Percentiles rank a stretch among this genome's conserved stretches.
Evolutionary conservation across 768 basidiomycete genomes (phyloP).

Genomic region (Jaapia argillacea): DNA sequence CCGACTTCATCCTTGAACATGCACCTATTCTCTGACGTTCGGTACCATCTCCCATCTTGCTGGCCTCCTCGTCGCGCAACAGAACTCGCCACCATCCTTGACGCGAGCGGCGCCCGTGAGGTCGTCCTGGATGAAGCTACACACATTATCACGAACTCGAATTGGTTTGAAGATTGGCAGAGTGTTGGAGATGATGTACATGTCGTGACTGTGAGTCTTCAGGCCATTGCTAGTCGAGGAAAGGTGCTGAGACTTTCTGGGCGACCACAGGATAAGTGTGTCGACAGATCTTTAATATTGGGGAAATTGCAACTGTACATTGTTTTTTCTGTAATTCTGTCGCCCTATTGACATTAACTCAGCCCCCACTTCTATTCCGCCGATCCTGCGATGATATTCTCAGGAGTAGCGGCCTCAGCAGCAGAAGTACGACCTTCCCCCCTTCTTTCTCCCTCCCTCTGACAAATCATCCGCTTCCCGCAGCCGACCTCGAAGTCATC

Average conservation of each 20-base stretch:
- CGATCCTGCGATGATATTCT: slow-evolving; percentile 73
- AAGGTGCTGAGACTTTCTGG: slow-evolving; percentile 2
- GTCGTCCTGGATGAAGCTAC: slow-evolving; percentile 29
- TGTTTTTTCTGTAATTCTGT: no score
- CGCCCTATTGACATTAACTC: no score
- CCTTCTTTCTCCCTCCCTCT: neutral
- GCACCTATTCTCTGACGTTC: slow-evolving; percentile 30
- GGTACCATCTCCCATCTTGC: slow-evolving; percentile 41
- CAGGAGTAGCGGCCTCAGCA: slow-evolving; percentile 67
- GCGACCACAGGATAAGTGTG: slow-evolving; percentile 48
- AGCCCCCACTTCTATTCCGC: slow-evolving; percentile 58
- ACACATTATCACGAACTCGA: slow-evolving; percentile 48
- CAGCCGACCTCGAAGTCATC: slow-evolving; percentile 62
- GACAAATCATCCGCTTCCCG: slow-evolving; percentile 33
- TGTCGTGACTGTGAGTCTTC: slow-evolving; percentile 31
- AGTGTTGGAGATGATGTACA: slow-evolving; percentile 17
- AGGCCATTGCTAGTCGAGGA: slow-evolving; percentile 1
- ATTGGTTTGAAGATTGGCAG: slow-evolving; percentile 45
- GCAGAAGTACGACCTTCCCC: slow-evolving; percentile 41
- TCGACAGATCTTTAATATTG: slow-evolving; percentile 52
- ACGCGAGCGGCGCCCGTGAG: slow-evolving; percentile 39
- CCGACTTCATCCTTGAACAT: no score
- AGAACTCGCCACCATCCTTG: slow-evolving; percentile 38
- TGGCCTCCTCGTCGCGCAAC: slow-evolving; percentile 28
- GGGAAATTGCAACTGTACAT: slow-evolving; percentile 49